phyloP scores from a whole-genome alignment of 768 basidiomycete genomes.

The Naganishia friedmannii region DNA sequence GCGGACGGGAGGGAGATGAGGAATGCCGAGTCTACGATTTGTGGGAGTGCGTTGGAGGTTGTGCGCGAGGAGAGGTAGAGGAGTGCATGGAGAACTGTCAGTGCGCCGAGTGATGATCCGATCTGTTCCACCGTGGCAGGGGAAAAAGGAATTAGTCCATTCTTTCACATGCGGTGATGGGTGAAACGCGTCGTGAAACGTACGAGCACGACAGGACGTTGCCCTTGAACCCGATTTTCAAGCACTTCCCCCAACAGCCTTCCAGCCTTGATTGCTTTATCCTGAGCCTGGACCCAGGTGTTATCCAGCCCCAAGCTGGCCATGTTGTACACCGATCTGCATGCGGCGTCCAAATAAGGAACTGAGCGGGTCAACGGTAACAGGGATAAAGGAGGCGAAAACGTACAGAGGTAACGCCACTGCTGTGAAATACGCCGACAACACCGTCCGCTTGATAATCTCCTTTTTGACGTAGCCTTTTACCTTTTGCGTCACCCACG shows the following conservation, averaged over 20 bases:
- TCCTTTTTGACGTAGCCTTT: conserved; percentile 50
- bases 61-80: conserved; percentile 45
- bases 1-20: conserved; percentile 54
- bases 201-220: conserved; percentile 55
- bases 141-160: neutral
- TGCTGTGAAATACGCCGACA: conserved; percentile 54
- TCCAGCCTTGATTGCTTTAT: conserved; percentile 56
- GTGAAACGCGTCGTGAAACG: conserved; percentile 20
- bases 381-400: neutral
- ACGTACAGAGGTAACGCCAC: conserved; percentile 45
- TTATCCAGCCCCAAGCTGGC: conserved; percentile 50
- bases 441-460: conserved; percentile 55
- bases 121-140: conserved; percentile 39
- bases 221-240: conserved; percentile 55
- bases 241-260: conserved; percentile 55
- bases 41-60: conserved; percentile 32
- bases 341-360: too few species aligned
- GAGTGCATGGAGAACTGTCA: conserved; percentile 51
- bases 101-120: conserved; percentile 55
- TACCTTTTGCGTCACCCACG: conserved; percentile 49
- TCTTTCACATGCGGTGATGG: too few species aligned
- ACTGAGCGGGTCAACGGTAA: too few species aligned
- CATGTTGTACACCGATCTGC: conserved; percentile 50
- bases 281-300: conserved; percentile 51
- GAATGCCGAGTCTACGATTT: conserved; percentile 54